phyloP scores from a whole-genome alignment of 257 asterid species.

The Coffea canephora region DNA sequence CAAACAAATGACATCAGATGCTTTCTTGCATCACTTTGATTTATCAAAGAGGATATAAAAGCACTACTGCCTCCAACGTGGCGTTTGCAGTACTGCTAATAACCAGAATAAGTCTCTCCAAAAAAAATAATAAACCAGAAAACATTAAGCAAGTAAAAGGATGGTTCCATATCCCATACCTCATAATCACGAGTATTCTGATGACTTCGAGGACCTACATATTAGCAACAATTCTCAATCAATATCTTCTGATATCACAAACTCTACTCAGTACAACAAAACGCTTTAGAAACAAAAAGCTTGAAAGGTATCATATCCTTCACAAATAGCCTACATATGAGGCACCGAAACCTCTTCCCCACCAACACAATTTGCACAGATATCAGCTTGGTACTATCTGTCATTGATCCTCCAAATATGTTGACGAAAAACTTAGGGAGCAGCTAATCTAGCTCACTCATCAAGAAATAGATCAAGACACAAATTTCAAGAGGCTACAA shows the following conservation, averaged over 20 bases:
- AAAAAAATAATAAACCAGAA: neutral
- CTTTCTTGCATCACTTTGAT: conserved; percentile 1
- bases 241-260: conserved; percentile 7
- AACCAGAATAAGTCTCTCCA: neutral
- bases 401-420: neutral
- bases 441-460: neutral
- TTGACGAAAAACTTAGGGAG: neutral
- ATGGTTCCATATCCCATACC: conserved; percentile 35
- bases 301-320: neutral
- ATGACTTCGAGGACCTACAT: conserved; percentile 68
- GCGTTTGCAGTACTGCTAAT: neutral
- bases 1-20: neutral
- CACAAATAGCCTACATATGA: neutral
- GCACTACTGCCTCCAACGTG: neutral
- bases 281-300: neutral
- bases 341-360: neutral
- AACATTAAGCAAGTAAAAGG: neutral
- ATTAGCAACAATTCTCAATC: neutral
- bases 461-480: conserved; percentile 3
- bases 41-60: neutral
- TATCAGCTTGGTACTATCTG: neutral
- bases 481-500: neutral
- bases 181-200: conserved; percentile 56
- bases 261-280: neutral
- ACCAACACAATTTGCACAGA: neutral